These are phyloP conservation scores for Spathaspora sp. DNA, from an alignment of 1,139 yeast species.

Conservation along the genomic window DNA sequence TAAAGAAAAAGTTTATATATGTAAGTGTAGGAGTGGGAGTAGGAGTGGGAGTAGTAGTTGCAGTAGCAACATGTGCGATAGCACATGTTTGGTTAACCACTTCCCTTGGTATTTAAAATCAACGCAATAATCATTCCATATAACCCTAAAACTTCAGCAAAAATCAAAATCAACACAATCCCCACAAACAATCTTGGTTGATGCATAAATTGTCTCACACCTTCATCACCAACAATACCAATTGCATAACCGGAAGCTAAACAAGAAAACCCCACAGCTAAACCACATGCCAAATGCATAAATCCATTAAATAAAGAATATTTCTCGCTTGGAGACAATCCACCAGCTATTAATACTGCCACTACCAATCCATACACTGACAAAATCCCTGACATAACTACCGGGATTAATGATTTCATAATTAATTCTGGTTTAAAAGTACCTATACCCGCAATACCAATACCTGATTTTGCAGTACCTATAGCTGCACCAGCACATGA, in stretches of 20 bases:
- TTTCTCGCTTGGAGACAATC: conserved; percentile 69
- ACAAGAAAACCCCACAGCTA: conserved; percentile 94
- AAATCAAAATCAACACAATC: conserved; percentile 94
- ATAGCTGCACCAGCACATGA: conserved; percentile 96
- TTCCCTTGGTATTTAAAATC: conserved; percentile 85
- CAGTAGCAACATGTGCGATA: background rate
- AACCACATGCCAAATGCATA: conserved; percentile 95
- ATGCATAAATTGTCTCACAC: conserved; percentile 95
- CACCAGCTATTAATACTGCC: conserved; percentile 93
- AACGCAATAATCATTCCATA: conserved; percentile 94
- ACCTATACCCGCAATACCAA: conserved; percentile 92
- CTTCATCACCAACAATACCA: conserved; percentile 98
- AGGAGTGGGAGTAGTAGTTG: background rate
- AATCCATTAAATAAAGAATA: conserved; percentile 92
- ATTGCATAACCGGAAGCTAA: conserved; percentile 98
- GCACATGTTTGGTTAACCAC: conserved; percentile 39
- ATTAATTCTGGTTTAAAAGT: conserved; percentile 80
- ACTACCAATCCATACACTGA: conserved; percentile 97
- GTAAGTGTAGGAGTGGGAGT: background rate
- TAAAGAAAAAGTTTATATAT: background rate
- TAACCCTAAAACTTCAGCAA: conserved; percentile 97
- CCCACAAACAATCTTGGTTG: conserved; percentile 98
- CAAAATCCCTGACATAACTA: conserved; percentile 96
- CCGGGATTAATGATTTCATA: conserved; percentile 87
- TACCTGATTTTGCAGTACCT: conserved; percentile 98